Evolutionary conservation across 768 basidiomycete species (phyloP).

Genomic region (Stropharia rugosoannulata): DNA sequence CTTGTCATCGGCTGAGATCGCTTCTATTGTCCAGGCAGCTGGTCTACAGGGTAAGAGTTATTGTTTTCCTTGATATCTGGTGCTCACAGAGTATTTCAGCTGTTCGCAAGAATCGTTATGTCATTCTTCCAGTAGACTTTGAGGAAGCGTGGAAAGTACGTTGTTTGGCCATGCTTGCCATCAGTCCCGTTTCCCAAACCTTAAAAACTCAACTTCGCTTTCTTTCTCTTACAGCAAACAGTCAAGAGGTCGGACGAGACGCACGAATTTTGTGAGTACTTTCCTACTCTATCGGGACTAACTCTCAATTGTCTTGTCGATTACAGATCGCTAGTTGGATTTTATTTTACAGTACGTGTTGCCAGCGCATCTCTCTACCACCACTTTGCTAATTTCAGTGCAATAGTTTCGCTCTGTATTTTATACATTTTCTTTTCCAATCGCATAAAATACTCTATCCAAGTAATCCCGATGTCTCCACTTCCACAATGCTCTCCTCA

Average conservation of each 20-base stretch:
- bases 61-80: neutral
- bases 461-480: slow-evolving; percentile 11
- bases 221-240: slow-evolving; percentile 68
- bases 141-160: slow-evolving; percentile 99
- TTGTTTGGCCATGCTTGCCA: slow-evolving; percentile 56
- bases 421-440: slow-evolving; percentile 7
- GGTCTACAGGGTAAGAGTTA: slow-evolving; percentile 82
- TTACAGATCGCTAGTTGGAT: slow-evolving; percentile 37
- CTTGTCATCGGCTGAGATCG: slow-evolving; percentile 92
- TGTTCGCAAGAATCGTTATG: slow-evolving; percentile 97
- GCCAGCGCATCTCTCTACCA: neutral
- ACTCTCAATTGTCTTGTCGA: slow-evolving; percentile 8
- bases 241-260: slow-evolving; percentile 97
- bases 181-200: slow-evolving; percentile 19
- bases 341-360: slow-evolving; percentile 23
- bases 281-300: slow-evolving; percentile 3
- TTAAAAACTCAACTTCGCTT: slow-evolving; percentile 34
- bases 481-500: slow-evolving; percentile 58
- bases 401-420: slow-evolving; percentile 16
- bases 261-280: slow-evolving; percentile 87
- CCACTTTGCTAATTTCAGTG: slow-evolving; percentile 1
- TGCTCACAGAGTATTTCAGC: slow-evolving; percentile 42
- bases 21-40: slow-evolving; percentile 94
- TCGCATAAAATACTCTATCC: slow-evolving; percentile 10
- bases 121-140: slow-evolving; percentile 95